Base-by-base conservation (phyloP, 1,139 yeast genomes). In the Saccharomycopsis crataegensis region DNA sequence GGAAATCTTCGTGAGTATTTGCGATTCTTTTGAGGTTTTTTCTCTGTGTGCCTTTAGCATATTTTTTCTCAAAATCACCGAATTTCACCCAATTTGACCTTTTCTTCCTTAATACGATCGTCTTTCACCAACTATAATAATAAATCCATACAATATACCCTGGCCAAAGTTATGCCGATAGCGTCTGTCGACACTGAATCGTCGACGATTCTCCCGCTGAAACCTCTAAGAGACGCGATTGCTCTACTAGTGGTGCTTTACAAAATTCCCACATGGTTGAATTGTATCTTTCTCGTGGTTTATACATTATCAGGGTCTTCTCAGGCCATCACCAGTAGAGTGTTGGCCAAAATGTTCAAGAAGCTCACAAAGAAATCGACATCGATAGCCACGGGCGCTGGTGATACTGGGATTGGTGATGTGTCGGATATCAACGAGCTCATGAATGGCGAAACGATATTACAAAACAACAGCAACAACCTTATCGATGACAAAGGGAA, bases 251-350 rank as follows among this genome's bases (percentile, higher is more conserved):
- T 54, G 8, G 38, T 54, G 2, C 31, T 54, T 9, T 28, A 32
- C 28, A 43, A 46, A 40, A 22, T 48, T 11, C 57, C 57, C 6
- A 48, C 50, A 8, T 42, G 36, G 33, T 9, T 54, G 38, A 48
- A 41, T 16, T 46, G 46, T 17, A 14, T 54, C 33, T 6, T 54
- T 6, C 33, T 54, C 14, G 8, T 46, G 6, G 14, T 51, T 6
- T 54, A 54, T 44, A 50, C 48, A 4, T 17, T 54, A 6, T 51
- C 52, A 5, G 57, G 55, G 17, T 43, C 49, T 31, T 54, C 57
- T 9, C 8, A 50, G 28, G 54, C 52, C 8, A 51, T 54, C 7
- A 46, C 48, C 14, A 50, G 57, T 17, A 51, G 44, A 43, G 22
- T 51, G 8, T 31, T 51, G 38, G 52, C 49, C 12, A 47, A 40